Evolutionary conservation across 2,329 filamentous ascomycete species (phyloP), one percentile per base, ranked within the genome.

Genomic region (Pleoardoris graminearum): DNA sequence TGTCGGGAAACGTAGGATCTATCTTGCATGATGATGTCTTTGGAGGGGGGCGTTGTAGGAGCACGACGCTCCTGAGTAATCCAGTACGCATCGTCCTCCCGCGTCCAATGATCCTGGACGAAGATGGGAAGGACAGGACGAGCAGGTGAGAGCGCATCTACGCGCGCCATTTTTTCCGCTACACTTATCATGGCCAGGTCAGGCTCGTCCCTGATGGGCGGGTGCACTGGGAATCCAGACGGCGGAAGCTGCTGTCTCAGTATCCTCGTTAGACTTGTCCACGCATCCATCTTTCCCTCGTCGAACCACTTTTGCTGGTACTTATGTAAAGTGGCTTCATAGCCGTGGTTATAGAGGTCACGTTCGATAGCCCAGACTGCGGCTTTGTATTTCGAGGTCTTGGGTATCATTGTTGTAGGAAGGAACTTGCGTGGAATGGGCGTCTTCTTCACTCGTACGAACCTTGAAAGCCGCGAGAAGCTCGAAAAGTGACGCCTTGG

Each of bases 41-140:
- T 25, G 5, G 42, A 12, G 16, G n/a, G 19, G 16, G 43, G 39
- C 7, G 49, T 38, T 17, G 14, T 43, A 21, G 39, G 16, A 11
- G 12, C 5, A 5, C 4, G 30, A 8, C 32, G 43, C 30, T 61
- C 54, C 3, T 63, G 50, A 19, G 62, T 48, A 11, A 59, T 49
- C 66, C 66, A 70, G 8, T 58, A 58, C 1, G 22, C 47, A 38
- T 65, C 58, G 23, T 69, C 65, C 23, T 65, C 32, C 3, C 62
- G 46, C 2, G 68, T 67, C 68, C 66, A 70, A 1, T 59, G 47
- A 23, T 69, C 68, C 22, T 63, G 29, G 2, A 66, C 65, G 0
- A 19, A 41, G 8, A 68, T 58, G 0, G 60, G 54, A 10, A 41
- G 12, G 0, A 58, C 32, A 0, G 50, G 47, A 8, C 41, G 27